phyloP scores from a whole-genome alignment of 108 stramenopile genomes.

The Conticribra guillardii region DNA sequence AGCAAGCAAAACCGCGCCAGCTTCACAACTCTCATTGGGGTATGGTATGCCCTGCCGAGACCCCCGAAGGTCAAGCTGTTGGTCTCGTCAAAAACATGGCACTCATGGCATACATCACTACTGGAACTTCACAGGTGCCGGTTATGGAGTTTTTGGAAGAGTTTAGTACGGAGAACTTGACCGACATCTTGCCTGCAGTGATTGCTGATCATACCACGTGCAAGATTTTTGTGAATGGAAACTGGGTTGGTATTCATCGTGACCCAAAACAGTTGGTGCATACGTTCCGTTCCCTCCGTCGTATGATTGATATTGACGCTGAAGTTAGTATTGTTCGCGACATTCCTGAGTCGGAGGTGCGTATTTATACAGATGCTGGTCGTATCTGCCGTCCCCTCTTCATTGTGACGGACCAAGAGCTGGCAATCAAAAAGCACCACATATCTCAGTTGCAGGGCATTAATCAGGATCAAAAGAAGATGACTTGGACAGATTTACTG shows the following conservation, averaged over 20 bases:
- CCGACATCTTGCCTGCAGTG: constrained; percentile 90
- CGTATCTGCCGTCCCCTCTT: constrained; percentile 98
- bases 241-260: constrained; percentile 98
- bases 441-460: constrained; percentile 80
- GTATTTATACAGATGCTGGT: constrained; percentile 98
- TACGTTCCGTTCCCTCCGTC: constrained; percentile 90
- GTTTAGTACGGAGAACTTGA: constrained; percentile 92
- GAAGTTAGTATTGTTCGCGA: constrained; percentile 97
- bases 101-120: constrained; percentile 95
- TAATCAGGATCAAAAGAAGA: constrained; percentile 70
- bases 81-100: constrained; percentile 98
- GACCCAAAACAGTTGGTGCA: constrained; percentile 92
- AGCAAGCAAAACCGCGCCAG: constrained; percentile 97
- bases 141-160: constrained; percentile 96
- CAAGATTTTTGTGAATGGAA: constrained; percentile 99
- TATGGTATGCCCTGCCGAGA: constrained; percentile 95
- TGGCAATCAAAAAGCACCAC: constrained; percentile 86
- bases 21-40: constrained; percentile 99
- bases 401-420: constrained; percentile 87
- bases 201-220: constrained; percentile 94
- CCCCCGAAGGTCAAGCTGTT: constrained; percentile 97
- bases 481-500: constrained; percentile 91
- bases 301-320: constrained; percentile 95
- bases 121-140: constrained; percentile 91
- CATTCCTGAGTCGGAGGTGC: constrained; percentile 92